phyloP scores from a whole-genome alignment of 2,329 filamentous ascomycete genomes.

The Claviceps sp. region DNA sequence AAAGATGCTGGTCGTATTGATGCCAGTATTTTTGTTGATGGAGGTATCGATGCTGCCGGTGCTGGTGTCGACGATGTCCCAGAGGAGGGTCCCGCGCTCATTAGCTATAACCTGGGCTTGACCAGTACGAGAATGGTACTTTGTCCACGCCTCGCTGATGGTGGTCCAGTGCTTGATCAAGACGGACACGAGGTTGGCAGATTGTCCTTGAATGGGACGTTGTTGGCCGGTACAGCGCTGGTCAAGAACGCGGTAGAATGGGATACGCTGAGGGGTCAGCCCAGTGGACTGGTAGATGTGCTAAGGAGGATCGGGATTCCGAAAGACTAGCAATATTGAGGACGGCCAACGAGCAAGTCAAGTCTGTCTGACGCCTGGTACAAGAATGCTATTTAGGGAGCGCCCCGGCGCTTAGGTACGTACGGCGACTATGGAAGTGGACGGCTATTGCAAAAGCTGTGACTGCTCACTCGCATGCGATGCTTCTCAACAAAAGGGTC shows the following conservation, averaged over 20 bases:
- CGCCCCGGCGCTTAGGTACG: no score
- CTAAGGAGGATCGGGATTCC: constrained; percentile 18
- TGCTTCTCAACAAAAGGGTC: no score
- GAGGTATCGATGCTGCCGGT: neutral
- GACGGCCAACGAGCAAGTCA: no score
- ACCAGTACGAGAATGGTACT: constrained; percentile 39
- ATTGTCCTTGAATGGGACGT: constrained; percentile 44
- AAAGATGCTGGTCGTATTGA: no score
- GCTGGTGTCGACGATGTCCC: constrained; percentile 10
- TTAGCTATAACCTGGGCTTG: constrained; percentile 52
- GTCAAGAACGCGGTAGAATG: constrained; percentile 47
- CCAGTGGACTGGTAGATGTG: constrained; percentile 6
- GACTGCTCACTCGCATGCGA: no score
- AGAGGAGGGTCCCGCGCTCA: constrained; percentile 28
- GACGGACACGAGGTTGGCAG: constrained; percentile 25
- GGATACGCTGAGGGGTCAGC: constrained; percentile 34
- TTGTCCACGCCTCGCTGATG: constrained; percentile 41
- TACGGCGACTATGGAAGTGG: no score
- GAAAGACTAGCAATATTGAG: neutral
- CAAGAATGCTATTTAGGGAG: no score
- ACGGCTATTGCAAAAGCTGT: no score
- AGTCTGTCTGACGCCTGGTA: neutral
- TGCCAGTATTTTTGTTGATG: neutral
- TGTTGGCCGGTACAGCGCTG: constrained; percentile 50
- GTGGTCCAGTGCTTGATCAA: constrained; percentile 19